Conservation (phyloP, 441 rosid genomes). For the Erodium moschatum region DNA sequence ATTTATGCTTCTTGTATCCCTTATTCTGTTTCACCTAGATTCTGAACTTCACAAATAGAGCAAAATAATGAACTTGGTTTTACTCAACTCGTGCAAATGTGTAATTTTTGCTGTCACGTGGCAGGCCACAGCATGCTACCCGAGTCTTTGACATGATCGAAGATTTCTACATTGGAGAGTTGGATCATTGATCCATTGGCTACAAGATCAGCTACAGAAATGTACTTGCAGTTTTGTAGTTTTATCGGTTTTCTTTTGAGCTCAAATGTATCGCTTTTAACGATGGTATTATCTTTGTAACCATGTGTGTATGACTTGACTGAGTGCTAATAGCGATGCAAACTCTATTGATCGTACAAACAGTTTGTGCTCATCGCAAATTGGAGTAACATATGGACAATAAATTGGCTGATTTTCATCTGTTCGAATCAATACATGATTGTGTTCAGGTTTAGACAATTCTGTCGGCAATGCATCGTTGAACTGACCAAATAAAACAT, state of each 20-base stretch:
- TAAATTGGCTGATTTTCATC: not conserved
- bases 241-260: conserved; percentile 3
- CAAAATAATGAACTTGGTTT: not conserved
- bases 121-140: conserved; percentile 80
- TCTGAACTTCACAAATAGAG: not conserved
- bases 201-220: not conserved
- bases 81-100: not conserved
- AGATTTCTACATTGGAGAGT: conserved; percentile 71
- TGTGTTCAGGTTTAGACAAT: not conserved
- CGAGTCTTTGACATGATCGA: conserved; percentile 83
- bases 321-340: not conserved
- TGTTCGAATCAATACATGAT: not conserved
- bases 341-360: not conserved
- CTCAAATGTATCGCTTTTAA: not conserved
- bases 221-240: not conserved
- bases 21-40: no score
- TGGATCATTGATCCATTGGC: conserved; percentile 29
- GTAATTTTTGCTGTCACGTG: not conserved
- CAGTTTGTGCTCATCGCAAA: not conserved
- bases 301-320: not conserved
- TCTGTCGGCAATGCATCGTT: not conserved
- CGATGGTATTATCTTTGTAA: not conserved
- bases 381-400: not conserved
- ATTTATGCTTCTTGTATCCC: no score
- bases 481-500: not conserved